Evolutionary conservation across 75 land plant species (phyloP).

Genomic region (Pinus taeda): DNA sequence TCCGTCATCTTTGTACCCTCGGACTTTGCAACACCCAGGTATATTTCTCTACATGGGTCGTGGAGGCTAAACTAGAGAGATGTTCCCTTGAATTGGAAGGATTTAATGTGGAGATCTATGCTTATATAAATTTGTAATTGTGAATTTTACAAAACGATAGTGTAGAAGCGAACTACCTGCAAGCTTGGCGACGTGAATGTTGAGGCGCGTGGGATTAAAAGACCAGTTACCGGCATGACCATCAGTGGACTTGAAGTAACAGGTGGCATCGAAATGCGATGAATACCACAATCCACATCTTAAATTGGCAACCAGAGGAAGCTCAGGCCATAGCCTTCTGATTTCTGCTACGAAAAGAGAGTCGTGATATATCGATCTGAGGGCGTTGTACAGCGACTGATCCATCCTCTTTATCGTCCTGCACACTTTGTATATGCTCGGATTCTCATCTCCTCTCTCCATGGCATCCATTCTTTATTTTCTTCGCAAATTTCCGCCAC

Average conservation of each 20-base stretch:
- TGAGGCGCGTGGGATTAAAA: constrained; percentile 87
- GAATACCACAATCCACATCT: constrained; percentile 99
- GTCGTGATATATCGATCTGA: constrained; percentile 93
- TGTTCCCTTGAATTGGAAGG: too few species aligned
- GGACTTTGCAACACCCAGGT: too few species aligned
- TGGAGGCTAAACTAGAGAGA: too few species aligned
- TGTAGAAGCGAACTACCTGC: constrained; percentile 48
- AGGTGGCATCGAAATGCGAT: constrained; percentile 58
- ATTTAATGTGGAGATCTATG: too few species aligned
- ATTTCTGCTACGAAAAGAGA: constrained; percentile 90
- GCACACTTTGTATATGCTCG: constrained; percentile 73
- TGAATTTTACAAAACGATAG: neutral
- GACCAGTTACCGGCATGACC: constrained; percentile 93
- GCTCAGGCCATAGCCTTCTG: constrained; percentile 74
- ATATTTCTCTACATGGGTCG: too few species aligned
- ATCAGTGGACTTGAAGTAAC: constrained; percentile 99
- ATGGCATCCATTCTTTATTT: too few species aligned
- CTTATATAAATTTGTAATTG: too few species aligned
- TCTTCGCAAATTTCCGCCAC: too few species aligned
- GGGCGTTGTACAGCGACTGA: constrained; percentile 83
- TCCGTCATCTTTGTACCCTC: too few species aligned
- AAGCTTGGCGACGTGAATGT: constrained; percentile 77
- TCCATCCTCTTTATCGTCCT: constrained; percentile 62
- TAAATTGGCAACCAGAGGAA: constrained; percentile 90
- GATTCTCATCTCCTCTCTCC: neutral